These are phyloP conservation scores for Peziza echinospora DNA, from an alignment of 495 filamentous ascomycete genomes.

Conservation along the genomic window DNA sequence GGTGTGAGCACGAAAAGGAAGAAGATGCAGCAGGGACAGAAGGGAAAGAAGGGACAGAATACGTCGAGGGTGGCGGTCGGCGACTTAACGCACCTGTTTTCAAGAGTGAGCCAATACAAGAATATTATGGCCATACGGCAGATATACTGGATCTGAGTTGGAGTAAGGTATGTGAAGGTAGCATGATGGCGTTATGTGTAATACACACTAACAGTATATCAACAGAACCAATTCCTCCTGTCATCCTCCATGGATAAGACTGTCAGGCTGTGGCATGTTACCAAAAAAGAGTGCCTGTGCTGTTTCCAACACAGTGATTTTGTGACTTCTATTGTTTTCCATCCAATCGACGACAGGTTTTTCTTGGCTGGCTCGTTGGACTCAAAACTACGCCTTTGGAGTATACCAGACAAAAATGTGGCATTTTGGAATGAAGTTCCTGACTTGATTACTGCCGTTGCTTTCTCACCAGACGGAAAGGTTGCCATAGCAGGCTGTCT, in stretches of 20 bases:
- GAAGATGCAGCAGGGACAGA: constrained; percentile 35
- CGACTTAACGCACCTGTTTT: constrained; percentile 85
- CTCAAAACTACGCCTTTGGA: constrained; percentile 83
- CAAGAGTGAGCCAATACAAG: constrained; percentile 45
- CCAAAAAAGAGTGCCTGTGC: constrained; percentile 65
- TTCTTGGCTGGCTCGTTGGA: constrained; percentile 89
- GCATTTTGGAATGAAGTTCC: constrained; percentile 66
- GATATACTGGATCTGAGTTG: constrained; percentile 85
- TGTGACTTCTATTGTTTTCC: constrained; percentile 84
- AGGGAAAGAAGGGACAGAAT: constrained; percentile 20
- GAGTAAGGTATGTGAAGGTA: constrained; percentile 48
- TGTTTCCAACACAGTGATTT: constrained; percentile 95
- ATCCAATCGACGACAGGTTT: constrained; percentile 87
- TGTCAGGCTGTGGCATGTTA: constrained; percentile 84
- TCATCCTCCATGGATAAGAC: constrained; percentile 98
- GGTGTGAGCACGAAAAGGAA: constrained; percentile 45
- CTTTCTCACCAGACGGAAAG: constrained; percentile 81
- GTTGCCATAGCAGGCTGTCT: constrained; percentile 75
- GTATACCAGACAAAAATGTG: constrained; percentile 88
- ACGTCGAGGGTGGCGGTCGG: constrained; percentile 23
- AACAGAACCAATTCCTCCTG: constrained; percentile 78
- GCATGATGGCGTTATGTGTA: not conserved
- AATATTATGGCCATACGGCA: constrained; percentile 68
- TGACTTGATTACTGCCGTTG: constrained; percentile 81
- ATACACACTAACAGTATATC: constrained; percentile 13